Evolutionary conservation across 257 asterid species (phyloP), one percentile per base, ranked within the genome.

Genomic region (Fraxinus quadrangulata): DNA sequence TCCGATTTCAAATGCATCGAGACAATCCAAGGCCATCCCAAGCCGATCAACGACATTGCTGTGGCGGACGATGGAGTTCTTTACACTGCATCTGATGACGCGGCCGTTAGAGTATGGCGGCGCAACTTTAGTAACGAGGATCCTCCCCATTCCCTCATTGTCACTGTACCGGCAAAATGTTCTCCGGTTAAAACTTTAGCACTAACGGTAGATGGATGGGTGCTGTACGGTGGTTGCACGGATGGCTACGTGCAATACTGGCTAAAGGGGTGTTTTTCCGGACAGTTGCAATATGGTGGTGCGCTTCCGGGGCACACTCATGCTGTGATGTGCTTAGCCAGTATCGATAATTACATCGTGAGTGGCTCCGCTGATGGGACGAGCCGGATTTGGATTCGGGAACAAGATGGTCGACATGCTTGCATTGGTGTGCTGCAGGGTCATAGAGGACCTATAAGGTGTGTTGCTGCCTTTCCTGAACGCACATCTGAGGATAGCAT

Each of bases 241-340:
- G 99, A 94, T 51, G 97, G 99, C 23, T 94, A 94, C 83, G 84
- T 94, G 2, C 97, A 94, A 37, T 94, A 89, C 71, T 94, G 97
- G 99, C 79, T 89, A 0, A 91, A 89, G 77, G 96, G 93, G 10
- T 91, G 97, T 97, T 90, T 92, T 66, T 90, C 96, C 1, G 97
- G 99, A 11, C 99, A 94, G 59, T 67, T 92, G 47, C 97, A 92
- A 34, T 92, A 94, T 68, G 99, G 97, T 16, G 97, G 96, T 21
- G 92, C 97, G 2, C 87, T 94, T 39, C 83, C 89, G 21, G 97
- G 99, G 0, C 99, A 94, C 86, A 94, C 95, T 0, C 97, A 94
- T 49, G 91, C 97, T 0, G 95, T 94, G 11, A 82, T 94, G 99
- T 90, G 99, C 75, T 67, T 94, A 21, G 83, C 96, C 51, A 90